Base-by-base conservation (phyloP, 805 yeast species). In the baker's yeast (Saccharomyces cerevisiae) region DNA sequence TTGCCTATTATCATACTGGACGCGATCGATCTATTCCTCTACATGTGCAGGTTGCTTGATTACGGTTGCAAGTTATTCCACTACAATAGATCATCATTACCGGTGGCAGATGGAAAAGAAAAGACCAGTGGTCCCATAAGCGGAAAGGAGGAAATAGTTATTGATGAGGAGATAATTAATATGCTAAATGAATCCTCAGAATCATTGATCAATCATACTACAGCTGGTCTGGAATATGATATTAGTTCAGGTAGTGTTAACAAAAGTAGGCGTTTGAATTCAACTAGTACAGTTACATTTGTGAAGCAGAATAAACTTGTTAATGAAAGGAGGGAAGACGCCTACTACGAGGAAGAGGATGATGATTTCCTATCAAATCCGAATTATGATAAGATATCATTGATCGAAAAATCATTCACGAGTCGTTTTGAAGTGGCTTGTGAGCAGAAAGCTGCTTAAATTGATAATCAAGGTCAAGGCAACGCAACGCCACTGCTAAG, bases 111-210 rank as follows among this genome's bases (percentile, higher is more conserved):
- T 24, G 63, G 64, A 46, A 65, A 68, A 43, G 68, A 68, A 52
- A 58, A 60, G 41, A 59, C 70, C 24, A 84, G 73, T 51, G 83
- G 81, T 54, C 97, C 90, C 68, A 91, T 54, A 78, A 81, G 62
- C 81, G 84, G 60, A 85, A 76, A 57, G 71, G 70, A 49, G 54
- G 56, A 46, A 50, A 50, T 21, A 51, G 54, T 14, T 52, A 54
- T 24, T 49, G 51, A 26, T 22, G 51, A 17, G 51, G 46, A 21
- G 57, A 56, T 32, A 29, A 51, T 51, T 52, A 52, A 30, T 58
- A 55, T 47, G 53, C 46, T 46, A 10, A 36, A 36, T 56, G 51
- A 54, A 46, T 46, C 43, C 43, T 46, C 21, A 55, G 52, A n/a
- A 53, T 55, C 10, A 59, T 55, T 49, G 61, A 67, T 47, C 48